A percentile compares a stretch with the other conserved stretches of the same genome.
Evolutionary conservation across 306 rosid genomes (phyloP).

Genomic region (Mimosa pudica): DNA sequence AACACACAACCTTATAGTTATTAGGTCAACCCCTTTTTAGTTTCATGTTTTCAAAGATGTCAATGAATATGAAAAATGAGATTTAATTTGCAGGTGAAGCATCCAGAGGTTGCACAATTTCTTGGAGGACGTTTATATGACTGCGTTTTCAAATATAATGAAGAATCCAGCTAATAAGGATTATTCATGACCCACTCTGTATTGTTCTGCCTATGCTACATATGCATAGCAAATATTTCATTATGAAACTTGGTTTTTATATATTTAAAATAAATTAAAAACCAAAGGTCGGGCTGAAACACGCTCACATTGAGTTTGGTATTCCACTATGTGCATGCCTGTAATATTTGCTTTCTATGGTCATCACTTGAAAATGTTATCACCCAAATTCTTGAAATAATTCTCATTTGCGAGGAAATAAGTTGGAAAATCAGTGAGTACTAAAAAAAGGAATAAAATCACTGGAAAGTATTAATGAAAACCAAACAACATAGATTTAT

Average conservation of each 20-base stretch:
- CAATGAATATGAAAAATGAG: neutral
- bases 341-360: neutral
- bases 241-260: constrained; percentile 11
- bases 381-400: neutral
- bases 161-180: constrained; percentile 49
- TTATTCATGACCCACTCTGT: constrained; percentile 6
- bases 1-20: too few species aligned
- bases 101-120: constrained; percentile 88
- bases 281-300: neutral
- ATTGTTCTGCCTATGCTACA: constrained; percentile 34
- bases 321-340: neutral
- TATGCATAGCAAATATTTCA: constrained; percentile 15
- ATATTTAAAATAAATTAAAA: neutral
- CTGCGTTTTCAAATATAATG: constrained; percentile 77
- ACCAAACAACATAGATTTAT: too few species aligned
- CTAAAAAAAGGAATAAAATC: too few species aligned
- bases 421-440: too few species aligned
- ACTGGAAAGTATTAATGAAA: too few species aligned
- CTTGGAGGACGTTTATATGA: constrained; percentile 92
- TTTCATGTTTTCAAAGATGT: neutral
- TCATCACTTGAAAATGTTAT: neutral
- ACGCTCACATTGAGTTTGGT: constrained; percentile 34
- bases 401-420: neutral
- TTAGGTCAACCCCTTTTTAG: neutral
- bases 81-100: constrained; percentile 67